phyloP scores from a whole-genome alignment of 306 rosid genomes.

The Arachis stenosperma region DNA sequence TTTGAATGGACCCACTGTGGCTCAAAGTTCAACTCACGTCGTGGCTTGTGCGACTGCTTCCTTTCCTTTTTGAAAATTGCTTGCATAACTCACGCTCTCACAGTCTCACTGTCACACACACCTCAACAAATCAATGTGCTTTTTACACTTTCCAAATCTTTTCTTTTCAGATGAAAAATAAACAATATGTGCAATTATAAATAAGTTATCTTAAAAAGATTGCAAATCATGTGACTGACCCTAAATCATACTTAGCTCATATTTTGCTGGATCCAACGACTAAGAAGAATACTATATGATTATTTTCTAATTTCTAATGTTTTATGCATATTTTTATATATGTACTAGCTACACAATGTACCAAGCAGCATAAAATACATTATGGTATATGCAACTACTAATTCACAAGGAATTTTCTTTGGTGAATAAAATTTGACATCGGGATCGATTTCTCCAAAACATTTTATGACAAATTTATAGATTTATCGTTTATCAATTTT shows the following conservation, averaged over 20 bases:
- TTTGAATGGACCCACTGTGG: neutral
- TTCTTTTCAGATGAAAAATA: neutral
- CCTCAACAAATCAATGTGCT: slow-evolving; percentile 2
- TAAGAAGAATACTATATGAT: neutral
- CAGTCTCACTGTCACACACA: neutral
- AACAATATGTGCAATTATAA: neutral
- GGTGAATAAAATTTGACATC: too few relatives aligned
- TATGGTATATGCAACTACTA: too few relatives aligned
- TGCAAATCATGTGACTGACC: neutral
- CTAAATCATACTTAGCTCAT: neutral
- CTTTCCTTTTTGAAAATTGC: slow-evolving; percentile 13
- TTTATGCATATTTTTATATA: neutral
- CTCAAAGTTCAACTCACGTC: slow-evolving; percentile 1
- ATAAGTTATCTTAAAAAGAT: too few relatives aligned
- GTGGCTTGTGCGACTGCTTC: slow-evolving; percentile 7
- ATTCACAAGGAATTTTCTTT: too few relatives aligned
- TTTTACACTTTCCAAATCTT: neutral
- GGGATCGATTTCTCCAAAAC: neutral
- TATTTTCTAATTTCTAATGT: neutral
- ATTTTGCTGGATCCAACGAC: neutral
- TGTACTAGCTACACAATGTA: too few relatives aligned
- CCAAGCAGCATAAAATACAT: too few relatives aligned
- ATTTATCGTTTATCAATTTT: neutral
- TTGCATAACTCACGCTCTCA: slow-evolving; percentile 19
- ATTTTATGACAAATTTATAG: neutral